These are phyloP conservation scores for Pichia scutulata DNA, from an alignment of 805 yeast species.

Conservation along the genomic window DNA sequence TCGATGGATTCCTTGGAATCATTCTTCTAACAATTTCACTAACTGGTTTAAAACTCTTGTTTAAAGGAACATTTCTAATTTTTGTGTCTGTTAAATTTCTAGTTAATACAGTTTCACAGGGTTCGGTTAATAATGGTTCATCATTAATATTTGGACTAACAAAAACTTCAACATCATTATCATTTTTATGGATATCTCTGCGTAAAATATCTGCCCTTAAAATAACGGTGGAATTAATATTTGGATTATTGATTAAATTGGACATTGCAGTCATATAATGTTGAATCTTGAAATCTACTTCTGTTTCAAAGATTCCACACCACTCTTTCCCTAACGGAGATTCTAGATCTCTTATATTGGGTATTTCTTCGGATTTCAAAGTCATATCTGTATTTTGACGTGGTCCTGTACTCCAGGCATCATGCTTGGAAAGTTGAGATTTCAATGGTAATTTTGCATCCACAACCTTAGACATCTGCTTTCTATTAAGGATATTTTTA, in stretches of 20 bases:
- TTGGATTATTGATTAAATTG: conserved; percentile 74
- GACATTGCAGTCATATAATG: conserved; percentile 74
- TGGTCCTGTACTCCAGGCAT: conserved; percentile 13
- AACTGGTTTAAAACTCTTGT: conserved; percentile 27
- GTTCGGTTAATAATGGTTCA: conserved; percentile 26
- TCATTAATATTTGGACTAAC: conserved; percentile 24
- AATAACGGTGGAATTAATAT: conserved; percentile 86
- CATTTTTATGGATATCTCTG: conserved; percentile 36
- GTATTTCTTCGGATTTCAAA: conserved; percentile 26
- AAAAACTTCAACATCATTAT: conserved; percentile 21
- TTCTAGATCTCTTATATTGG: conserved; percentile 31
- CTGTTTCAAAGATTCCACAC: conserved; percentile 49
- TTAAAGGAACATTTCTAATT: conserved; percentile 30
- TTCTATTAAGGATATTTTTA: not conserved
- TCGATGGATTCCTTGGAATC: conserved; percentile 85
- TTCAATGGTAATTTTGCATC: not conserved
- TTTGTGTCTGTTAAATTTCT: conserved; percentile 35
- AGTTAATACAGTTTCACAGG: conserved; percentile 18
- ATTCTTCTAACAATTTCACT: conserved; percentile 68
- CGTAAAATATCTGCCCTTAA: conserved; percentile 76
- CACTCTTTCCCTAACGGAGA: conserved; percentile 53
- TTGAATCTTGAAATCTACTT: conserved; percentile 39
- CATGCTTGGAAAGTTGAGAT: conserved; percentile 12
- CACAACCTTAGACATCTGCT: not conserved
- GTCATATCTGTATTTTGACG: conserved; percentile 9